phyloP scores from a whole-genome alignment of 495 filamentous ascomycete genomes.

The Aspergillus egyptiacus region DNA sequence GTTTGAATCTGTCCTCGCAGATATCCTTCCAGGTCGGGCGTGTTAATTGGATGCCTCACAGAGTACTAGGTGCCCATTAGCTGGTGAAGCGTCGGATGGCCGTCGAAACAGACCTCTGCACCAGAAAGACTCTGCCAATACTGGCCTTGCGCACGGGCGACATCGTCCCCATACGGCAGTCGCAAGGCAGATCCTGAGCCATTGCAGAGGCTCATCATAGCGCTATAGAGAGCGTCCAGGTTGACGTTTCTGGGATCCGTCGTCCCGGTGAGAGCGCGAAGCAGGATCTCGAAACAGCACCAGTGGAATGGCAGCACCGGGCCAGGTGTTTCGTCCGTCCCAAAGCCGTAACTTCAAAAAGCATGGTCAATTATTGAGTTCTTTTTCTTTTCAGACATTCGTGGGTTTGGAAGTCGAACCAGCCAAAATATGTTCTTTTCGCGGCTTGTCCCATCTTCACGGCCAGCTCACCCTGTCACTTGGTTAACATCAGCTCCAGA shows the following conservation, averaged over 20 bases:
- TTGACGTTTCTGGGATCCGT: constrained; percentile 15
- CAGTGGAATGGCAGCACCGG: constrained; percentile 22
- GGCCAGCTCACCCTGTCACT: constrained; percentile 14
- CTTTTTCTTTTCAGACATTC: neutral
- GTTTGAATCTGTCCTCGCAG: constrained; percentile 8
- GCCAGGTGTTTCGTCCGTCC: constrained; percentile 16
- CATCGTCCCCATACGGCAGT: constrained; percentile 16
- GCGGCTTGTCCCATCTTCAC: constrained; percentile 12
- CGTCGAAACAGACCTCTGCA: constrained; percentile 12
- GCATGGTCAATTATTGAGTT: neutral
- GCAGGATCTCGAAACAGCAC: constrained; percentile 21
- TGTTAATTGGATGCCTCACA: constrained; percentile 16
- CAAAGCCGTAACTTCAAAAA: constrained; percentile 15
- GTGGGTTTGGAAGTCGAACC: constrained; percentile 8
- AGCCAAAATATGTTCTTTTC: constrained; percentile 13
- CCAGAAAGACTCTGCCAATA: constrained; percentile 22
- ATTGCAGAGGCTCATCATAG: constrained; percentile 16
- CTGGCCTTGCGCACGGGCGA: constrained; percentile 16
- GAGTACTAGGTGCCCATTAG: constrained; percentile 11
- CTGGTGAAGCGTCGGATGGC: neutral
- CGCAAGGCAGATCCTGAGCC: constrained; percentile 10
- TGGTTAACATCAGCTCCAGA: neutral
- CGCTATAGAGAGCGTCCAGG: constrained; percentile 14
- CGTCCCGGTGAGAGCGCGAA: constrained; percentile 13
- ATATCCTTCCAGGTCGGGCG: constrained; percentile 6